Percentiles rank a stretch among this genome's conserved stretches.
phyloP scores from a whole-genome alignment of 2,329 filamentous ascomycete species.

The Stagonosporopsis vannaccii region DNA sequence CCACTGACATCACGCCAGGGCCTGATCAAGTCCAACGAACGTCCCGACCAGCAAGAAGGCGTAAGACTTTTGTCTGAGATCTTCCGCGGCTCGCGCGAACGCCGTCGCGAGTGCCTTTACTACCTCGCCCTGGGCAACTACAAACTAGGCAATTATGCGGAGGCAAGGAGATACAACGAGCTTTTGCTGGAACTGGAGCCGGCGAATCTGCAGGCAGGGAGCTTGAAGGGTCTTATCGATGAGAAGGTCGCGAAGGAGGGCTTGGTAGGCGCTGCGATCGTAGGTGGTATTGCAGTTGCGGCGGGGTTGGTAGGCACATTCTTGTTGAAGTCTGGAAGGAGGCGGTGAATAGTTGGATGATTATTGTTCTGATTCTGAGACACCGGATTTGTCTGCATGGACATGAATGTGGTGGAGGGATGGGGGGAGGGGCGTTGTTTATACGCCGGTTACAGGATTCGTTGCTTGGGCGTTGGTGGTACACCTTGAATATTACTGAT shows the following conservation, averaged over 20 bases:
- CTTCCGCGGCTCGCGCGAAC: conserved; percentile 91
- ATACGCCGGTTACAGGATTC: too few species aligned
- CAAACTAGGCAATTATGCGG: conserved; percentile 97
- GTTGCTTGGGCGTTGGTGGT: conserved; percentile 40
- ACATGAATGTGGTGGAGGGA: too few species aligned
- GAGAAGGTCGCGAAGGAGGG: conserved; percentile 97
- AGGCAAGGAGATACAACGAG: conserved; percentile 94
- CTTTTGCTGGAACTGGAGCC: conserved; percentile 89
- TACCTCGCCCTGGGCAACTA: conserved; percentile 97
- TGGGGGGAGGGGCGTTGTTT: too few species aligned
- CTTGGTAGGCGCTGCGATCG: conserved; percentile 90
- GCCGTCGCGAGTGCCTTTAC: conserved; percentile 96
- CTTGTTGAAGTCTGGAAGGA: conserved; percentile 74
- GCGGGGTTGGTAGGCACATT: conserved; percentile 93
- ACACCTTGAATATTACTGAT: conserved; percentile 23
- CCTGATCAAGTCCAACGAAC: conserved; percentile 88
- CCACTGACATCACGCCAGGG: conserved; percentile 64
- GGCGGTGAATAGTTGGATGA: neutral
- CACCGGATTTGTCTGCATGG: neutral
- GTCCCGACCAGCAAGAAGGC: conserved; percentile 90
- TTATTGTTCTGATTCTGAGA: neutral
- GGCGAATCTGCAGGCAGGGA: conserved; percentile 86
- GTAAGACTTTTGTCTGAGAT: conserved; percentile 95
- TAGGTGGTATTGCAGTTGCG: conserved; percentile 89
- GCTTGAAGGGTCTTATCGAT: conserved; percentile 87